These are phyloP conservation scores for Plasmodium adleri DNA, from an alignment of 169 alveolate species.

Conservation along the genomic window DNA sequence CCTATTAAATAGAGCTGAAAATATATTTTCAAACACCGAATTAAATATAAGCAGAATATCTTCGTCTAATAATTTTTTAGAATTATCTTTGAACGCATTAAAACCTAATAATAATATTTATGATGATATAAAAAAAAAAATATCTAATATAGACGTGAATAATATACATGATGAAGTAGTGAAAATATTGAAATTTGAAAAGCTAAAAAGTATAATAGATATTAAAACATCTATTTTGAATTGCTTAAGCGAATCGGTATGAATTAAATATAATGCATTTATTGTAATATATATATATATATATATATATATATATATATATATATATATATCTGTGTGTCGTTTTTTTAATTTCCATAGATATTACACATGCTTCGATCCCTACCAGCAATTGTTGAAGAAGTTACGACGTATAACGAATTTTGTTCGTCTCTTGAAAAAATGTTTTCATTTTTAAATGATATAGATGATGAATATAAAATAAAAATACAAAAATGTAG, in stretches of 20 bases:
- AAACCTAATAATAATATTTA: not conserved
- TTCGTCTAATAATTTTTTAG: constrained; percentile 27
- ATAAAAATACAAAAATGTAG: constrained; percentile 5
- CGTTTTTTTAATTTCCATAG: not conserved
- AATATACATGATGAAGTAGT: constrained; percentile 15
- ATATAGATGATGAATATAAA: constrained; percentile 11
- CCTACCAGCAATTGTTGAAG: constrained; percentile 17
- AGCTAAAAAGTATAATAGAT: constrained; percentile 3
- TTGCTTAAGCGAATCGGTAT: constrained; percentile 32
- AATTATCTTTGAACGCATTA: constrained; percentile 4
- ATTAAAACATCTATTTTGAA: not conserved
- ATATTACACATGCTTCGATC: constrained; percentile 24
- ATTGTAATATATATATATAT: not conserved
- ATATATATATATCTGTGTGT: not conserved
- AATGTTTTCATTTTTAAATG: constrained; percentile 24
- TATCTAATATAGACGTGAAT: not conserved
- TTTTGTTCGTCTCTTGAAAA: constrained; percentile 45
- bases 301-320: too few relatives aligned
- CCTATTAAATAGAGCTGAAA: not conserved
- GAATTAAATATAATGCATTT: not conserved
- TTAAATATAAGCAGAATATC: constrained; percentile 18
- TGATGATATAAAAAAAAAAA: not conserved
- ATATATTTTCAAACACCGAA: not conserved
- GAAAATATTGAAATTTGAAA: constrained; percentile 13
- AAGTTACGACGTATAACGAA: constrained; percentile 17